Evolutionary conservation across 2,329 filamentous ascomycete genomes (phyloP), one percentile per base, ranked within the genome.

Genomic region (Penicillium sp.): DNA sequence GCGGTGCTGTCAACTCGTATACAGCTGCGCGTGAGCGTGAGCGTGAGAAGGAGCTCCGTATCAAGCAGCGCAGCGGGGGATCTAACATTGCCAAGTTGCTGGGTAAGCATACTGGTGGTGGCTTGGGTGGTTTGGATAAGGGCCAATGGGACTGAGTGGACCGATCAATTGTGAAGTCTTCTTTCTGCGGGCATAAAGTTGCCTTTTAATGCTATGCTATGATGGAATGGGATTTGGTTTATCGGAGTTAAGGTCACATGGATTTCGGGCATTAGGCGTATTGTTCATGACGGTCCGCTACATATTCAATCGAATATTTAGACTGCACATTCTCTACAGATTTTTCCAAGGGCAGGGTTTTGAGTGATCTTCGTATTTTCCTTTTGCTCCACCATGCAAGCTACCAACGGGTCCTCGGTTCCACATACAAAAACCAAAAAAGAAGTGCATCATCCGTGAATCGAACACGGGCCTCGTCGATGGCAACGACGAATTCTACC

Each of bases 1-100:
- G 75, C 13, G 83, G 80, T 29, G 81, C 81, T 44, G 82, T 86
- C 10, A 84, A 85, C 61, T 85, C 82, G 20, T 82, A 77, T 53
- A 72, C 75, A 22, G 75, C 82, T 58, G 81, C 82, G 2, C 72
- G 84, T 53, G 83, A 85, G 68, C 79, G 79, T 64, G 83, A 86
- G 72, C 77, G 83, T 18, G 82, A 85, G 64, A 79, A 76, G 65
- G 78, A 79, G 61, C 77, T 83, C 45, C 76, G 72, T 58, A 76
- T 77, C 67, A 78, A 81, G 67, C 76, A 78, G 59, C 79, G 80
- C 60, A 76, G 73, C 24, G 60, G 66, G 2, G 62, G 67, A 14
- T 68, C 72, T 2, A 72, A 67, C 47, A 67, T 71, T 52, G 61
- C 65, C 4, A 69, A 69, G 46, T 69, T 81, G 55, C 51, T 75